Evolutionary conservation across 352 stramenopile species (phyloP).

Genomic region (Globisporangium abappressorium): DNA sequence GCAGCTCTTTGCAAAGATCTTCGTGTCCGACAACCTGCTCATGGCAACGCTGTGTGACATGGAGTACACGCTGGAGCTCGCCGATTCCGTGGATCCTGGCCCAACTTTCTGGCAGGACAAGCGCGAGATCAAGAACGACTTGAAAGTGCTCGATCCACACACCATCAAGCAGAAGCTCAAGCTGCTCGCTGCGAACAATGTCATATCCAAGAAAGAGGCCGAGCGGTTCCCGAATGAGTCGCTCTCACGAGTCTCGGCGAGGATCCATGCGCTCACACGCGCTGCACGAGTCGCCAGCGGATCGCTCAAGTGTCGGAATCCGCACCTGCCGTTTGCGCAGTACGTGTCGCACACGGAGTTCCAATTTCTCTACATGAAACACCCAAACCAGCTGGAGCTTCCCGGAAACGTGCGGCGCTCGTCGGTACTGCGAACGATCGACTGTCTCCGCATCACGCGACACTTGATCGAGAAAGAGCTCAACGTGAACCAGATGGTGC

Average conservation of each 20-base stretch:
- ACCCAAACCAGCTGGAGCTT: slow-evolving; percentile 48
- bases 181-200: slow-evolving; percentile 29
- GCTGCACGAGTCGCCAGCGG: slow-evolving; percentile 26
- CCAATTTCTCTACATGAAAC: slow-evolving; percentile 68
- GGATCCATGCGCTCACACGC: slow-evolving; percentile 47
- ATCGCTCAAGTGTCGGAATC: slow-evolving; percentile 23
- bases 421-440: slow-evolving; percentile 56
- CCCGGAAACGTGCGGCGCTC: slow-evolving; percentile 35
- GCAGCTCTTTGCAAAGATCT: slow-evolving; percentile 44
- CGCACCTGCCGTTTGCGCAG: slow-evolving; percentile 29
- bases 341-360: slow-evolving; percentile 46
- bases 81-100: slow-evolving; percentile 57
- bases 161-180: slow-evolving; percentile 58
- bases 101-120: slow-evolving; percentile 40
- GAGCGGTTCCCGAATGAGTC: slow-evolving; percentile 43
- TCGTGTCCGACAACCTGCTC: slow-evolving; percentile 61
- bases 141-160: slow-evolving; percentile 40
- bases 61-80: slow-evolving; percentile 53
- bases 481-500: slow-evolving; percentile 30
- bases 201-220: slow-evolving; percentile 37
- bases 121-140: slow-evolving; percentile 44
- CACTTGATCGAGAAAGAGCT: slow-evolving; percentile 50
- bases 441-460: slow-evolving; percentile 48
- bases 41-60: slow-evolving; percentile 51
- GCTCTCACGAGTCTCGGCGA: slow-evolving; percentile 35